Evolutionary conservation across 768 basidiomycete species (phyloP), one percentile per base, ranked within the genome.

Genomic region (Lactarius trivialis): DNA sequence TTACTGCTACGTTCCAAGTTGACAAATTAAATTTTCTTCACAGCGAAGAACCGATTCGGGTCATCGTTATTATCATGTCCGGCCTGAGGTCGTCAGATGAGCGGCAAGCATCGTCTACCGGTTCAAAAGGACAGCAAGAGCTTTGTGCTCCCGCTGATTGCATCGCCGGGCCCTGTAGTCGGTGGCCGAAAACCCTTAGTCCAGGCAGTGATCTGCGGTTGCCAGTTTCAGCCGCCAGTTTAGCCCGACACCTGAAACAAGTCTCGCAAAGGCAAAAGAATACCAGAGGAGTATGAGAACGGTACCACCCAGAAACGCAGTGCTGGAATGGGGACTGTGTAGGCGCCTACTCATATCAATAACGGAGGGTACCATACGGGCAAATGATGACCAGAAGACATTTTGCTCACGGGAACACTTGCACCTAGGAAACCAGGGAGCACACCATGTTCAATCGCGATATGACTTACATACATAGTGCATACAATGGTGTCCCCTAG

Each of bases 401-500:
- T 45, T 48, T 26, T 30, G 19, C 24, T 52, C 15, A 57, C 7
- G 51, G n/a, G 51, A 37, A 39, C 51, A 19, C 30, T 45, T 32
- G 33, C 30, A 43, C 41, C 61, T 53, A 33, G 26, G 50, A 33
- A 52, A 30, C 45, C 61, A 49, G 11, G 57, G 59, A 58, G 36
- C 36, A 59, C 57, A 26, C 17, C 3, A 58, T 33, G 34, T 48
- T 37, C 56, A 33, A 49, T 32, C 32, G 57, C 24, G 55, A 53
- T 53, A 61, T 51, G 43, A 57, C 61, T 43, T 43, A 61, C 55
- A 61, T 58, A 58, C 51, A 58, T 0, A 33, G 19, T 12, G 19
- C 53, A 37, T 51, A 49, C 34, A 11, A 52, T 15, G 19, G 28
- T 21, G 21, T 39, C 61, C 51, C 52, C 24, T 24, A 57, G 57